Evolutionary conservation across 2,329 filamentous ascomycete species (phyloP).

Genomic region (Aureobasidium melanogenum): DNA sequence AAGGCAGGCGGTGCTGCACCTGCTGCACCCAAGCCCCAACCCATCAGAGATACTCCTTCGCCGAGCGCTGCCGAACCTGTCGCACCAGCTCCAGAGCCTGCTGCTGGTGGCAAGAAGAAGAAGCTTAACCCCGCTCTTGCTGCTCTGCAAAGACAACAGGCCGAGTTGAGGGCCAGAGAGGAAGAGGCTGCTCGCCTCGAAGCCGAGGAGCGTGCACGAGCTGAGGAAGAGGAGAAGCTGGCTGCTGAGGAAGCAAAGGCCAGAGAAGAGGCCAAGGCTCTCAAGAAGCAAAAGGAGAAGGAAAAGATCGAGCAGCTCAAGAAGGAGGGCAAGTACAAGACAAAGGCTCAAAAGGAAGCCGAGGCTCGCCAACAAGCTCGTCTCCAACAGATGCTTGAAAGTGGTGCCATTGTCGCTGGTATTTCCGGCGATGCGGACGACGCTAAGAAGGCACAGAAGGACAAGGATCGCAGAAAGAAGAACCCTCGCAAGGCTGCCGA

Average conservation of each 20-base stretch:
- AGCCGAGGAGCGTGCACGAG: conserved; percentile 56
- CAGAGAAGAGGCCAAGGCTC: conserved; percentile 62
- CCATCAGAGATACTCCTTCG: conserved; percentile 6
- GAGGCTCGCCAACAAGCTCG: conserved; percentile 71
- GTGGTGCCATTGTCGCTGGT: conserved; percentile 52
- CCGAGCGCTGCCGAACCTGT: conserved; percentile 27
- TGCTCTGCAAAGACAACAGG: conserved; percentile 72
- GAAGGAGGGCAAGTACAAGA: conserved; percentile 79
- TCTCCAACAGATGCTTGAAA: conserved; percentile 75
- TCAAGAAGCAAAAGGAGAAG: conserved; percentile 80
- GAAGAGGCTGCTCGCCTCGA: conserved; percentile 52
- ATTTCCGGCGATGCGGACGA: conserved; percentile 51
- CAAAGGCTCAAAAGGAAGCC: conserved; percentile 76
- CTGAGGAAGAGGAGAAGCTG: conserved; percentile 57
- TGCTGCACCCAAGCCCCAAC: conserved; percentile 44
- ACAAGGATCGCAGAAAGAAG: conserved; percentile 70
- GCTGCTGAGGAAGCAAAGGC: conserved; percentile 62
- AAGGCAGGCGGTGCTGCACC: conserved; percentile 44
- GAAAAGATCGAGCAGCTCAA: conserved; percentile 80
- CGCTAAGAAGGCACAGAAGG: conserved; percentile 71
- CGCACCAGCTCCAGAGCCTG: conserved; percentile 42
- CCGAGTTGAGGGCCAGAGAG: conserved; percentile 57
- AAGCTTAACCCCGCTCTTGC: conserved; percentile 71
- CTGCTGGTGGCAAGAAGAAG: conserved; percentile 67
- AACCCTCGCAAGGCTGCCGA: conserved; percentile 54